These are phyloP conservation scores for Hymenotorrendiella dingleyae DNA, from an alignment of 2,329 filamentous ascomycete species.

Conservation along the genomic window DNA sequence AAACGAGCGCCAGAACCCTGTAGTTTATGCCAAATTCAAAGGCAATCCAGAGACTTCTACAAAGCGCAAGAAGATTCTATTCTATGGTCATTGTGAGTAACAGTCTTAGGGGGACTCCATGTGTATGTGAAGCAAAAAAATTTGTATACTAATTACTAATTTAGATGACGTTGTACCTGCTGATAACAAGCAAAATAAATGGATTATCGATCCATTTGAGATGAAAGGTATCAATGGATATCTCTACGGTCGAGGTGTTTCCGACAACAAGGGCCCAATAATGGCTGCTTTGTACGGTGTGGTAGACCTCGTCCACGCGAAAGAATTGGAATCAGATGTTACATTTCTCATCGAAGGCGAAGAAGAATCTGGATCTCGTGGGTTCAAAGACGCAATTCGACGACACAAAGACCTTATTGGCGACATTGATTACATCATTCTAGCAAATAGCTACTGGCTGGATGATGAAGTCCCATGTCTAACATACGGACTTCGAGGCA, in stretches of 20 bases:
- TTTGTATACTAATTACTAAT: background rate
- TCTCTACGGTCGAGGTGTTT: slow-evolving; percentile 90
- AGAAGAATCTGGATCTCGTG: slow-evolving; percentile 88
- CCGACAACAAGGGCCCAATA: slow-evolving; percentile 95
- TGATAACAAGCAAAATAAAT: slow-evolving; percentile 74
- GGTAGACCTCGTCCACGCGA: slow-evolving; percentile 79
- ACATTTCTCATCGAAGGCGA: slow-evolving; percentile 95
- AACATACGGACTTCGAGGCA: slow-evolving; percentile 88
- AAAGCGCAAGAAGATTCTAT: slow-evolving; percentile 78
- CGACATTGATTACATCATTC: slow-evolving; percentile 84
- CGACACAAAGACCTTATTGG: slow-evolving; percentile 81
- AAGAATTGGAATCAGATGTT: slow-evolving; percentile 78
- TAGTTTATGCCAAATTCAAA: slow-evolving; percentile 86
- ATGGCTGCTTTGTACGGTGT: slow-evolving; percentile 92
- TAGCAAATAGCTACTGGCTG: slow-evolving; percentile 98
- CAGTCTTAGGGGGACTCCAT: background rate
- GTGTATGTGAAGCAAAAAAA: too few relatives aligned
- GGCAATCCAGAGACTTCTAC: slow-evolving; percentile 62
- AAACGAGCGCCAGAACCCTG: slow-evolving; percentile 70
- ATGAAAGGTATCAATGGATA: slow-evolving; percentile 86
- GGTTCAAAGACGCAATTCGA: slow-evolving; percentile 78
- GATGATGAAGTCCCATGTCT: slow-evolving; percentile 93
- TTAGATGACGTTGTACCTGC: slow-evolving; percentile 83
- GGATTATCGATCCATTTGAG: slow-evolving; percentile 84
- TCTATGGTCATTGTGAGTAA: slow-evolving; percentile 77